phyloP scores from a whole-genome alignment of 768 basidiomycete genomes.

The Strobilomyces dryophilus region DNA sequence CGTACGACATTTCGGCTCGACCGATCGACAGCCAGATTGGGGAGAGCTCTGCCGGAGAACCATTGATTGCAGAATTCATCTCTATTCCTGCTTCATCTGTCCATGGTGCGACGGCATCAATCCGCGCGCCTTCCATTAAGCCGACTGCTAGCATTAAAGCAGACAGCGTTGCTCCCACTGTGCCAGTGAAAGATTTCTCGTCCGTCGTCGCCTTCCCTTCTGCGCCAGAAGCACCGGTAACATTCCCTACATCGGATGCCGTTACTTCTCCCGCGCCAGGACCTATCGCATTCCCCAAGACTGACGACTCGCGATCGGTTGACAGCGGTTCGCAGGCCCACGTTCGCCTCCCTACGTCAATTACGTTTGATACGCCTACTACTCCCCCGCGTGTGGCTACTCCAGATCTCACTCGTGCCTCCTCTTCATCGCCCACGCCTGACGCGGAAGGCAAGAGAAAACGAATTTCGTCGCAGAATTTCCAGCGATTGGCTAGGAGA shows the following conservation, averaged over 20 bases:
- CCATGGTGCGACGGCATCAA: constrained; percentile 12
- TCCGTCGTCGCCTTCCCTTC: constrained; percentile 35
- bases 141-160: constrained; percentile 20
- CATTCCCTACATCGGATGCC: constrained; percentile 13
- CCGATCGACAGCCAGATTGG: constrained; percentile 3
- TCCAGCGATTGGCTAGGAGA: constrained; percentile 72
- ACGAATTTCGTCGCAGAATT: constrained; percentile 80
- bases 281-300: constrained; percentile 41
- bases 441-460: constrained; percentile 76
- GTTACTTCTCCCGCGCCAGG: constrained; percentile 26
- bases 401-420: constrained; percentile 58
- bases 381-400: constrained; percentile 69
- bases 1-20: constrained; percentile 23
- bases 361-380: constrained; percentile 61
- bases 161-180: constrained; percentile 25
- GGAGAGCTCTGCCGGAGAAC: constrained; percentile 20
- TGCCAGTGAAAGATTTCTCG: constrained; percentile 25
- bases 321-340: constrained; percentile 27
- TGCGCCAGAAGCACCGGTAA: constrained; percentile 11
- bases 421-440: constrained; percentile 43
- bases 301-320: constrained; percentile 31
- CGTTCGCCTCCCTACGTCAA: constrained; percentile 26
- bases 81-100: constrained; percentile 11
- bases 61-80: constrained; percentile 8
- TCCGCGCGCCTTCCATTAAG: constrained; percentile 21